Evolutionary conservation across 2,329 filamentous ascomycete species (phyloP).

Genomic region (Cryoendolithus antarcticus): DNA sequence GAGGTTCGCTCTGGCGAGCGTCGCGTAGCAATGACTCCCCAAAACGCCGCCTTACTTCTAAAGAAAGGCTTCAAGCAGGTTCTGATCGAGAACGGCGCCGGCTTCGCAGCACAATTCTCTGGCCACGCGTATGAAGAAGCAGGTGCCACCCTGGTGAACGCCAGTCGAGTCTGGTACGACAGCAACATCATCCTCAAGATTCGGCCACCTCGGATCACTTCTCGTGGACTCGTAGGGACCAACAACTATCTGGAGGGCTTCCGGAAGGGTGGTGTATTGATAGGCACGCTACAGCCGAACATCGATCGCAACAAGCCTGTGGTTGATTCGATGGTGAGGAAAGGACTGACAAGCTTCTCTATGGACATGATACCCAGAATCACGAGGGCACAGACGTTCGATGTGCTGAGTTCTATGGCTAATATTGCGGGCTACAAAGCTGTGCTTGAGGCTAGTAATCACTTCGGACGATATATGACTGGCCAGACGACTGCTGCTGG

Average conservation of each 20-base stretch:
- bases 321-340: constrained; percentile 58
- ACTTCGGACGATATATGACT: constrained; percentile 77
- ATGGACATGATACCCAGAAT: constrained; percentile 93
- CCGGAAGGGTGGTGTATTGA: constrained; percentile 57
- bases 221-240: constrained; percentile 17
- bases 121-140: constrained; percentile 67
- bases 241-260: constrained; percentile 57
- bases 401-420: constrained; percentile 80
- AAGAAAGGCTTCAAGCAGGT: constrained; percentile 76
- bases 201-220: constrained; percentile 51
- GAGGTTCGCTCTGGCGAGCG: constrained; percentile 71
- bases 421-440: constrained; percentile 93
- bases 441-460: constrained; percentile 77
- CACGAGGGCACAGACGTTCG: constrained; percentile 76
- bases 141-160: constrained; percentile 64
- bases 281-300: constrained; percentile 68
- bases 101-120: constrained; percentile 60
- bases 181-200: constrained; percentile 79
- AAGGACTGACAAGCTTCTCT: constrained; percentile 65
- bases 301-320: constrained; percentile 59
- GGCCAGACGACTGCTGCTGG: constrained; percentile 85
- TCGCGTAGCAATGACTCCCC: constrained; percentile 72
- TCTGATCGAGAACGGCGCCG: constrained; percentile 70
- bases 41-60: constrained; percentile 67
- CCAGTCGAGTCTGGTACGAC: constrained; percentile 54